These are phyloP conservation scores for Fusarium equiseti DNA, from an alignment of 2,329 filamentous ascomycete species.

Conservation along the genomic window DNA sequence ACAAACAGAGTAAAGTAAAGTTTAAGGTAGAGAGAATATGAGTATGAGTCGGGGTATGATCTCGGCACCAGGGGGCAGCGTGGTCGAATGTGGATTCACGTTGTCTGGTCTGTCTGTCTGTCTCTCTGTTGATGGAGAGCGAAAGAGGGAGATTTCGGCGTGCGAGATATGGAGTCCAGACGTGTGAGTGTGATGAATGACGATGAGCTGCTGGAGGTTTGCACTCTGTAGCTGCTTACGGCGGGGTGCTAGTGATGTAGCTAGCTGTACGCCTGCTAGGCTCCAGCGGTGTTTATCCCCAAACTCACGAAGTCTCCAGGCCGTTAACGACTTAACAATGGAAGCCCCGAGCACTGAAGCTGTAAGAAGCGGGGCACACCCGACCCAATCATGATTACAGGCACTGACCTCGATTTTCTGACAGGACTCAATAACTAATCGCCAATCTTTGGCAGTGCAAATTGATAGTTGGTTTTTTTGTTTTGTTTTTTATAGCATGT, in stretches of 20 bases:
- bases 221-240: constrained; percentile 2
- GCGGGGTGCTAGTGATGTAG: constrained; percentile 13
- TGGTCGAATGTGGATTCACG: constrained; percentile 40
- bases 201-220: not conserved
- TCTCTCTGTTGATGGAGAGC: constrained; percentile 23
- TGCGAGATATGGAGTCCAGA: constrained; percentile 16
- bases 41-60: constrained; percentile 32
- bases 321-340: constrained; percentile 10
- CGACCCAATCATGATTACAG: not conserved
- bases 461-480: not conserved
- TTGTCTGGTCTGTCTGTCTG: not conserved
- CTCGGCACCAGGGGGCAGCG: constrained; percentile 35
- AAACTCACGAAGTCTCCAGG: constrained; percentile 1
- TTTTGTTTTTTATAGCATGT: not conserved
- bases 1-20: constrained; percentile 5
- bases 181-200: constrained; percentile 10
- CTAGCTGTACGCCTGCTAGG: constrained; percentile 6
- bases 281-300: constrained; percentile 16
- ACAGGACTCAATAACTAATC: not conserved
- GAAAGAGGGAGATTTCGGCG: constrained; percentile 32
- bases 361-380: constrained; percentile 22
- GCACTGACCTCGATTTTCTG: constrained; percentile 1
- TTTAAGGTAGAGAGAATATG: constrained; percentile 18
- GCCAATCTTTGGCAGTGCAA: not conserved
- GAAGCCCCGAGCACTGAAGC: constrained; percentile 10